These are phyloP conservation scores for Xylaria sp. DNA, from an alignment of 2,329 filamentous ascomycete species.

Conservation along the genomic window DNA sequence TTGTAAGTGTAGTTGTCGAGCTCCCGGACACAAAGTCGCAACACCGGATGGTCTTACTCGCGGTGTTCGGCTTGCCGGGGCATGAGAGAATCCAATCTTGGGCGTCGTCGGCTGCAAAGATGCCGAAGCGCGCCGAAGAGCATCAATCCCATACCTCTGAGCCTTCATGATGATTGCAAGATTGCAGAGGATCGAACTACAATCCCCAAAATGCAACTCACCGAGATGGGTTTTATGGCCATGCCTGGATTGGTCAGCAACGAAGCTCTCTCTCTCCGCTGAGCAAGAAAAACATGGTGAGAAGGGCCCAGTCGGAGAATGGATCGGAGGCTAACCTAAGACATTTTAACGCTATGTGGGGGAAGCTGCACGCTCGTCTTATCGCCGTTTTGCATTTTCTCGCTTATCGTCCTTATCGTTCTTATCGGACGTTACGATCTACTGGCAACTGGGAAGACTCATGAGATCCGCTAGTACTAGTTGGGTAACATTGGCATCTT, in stretches of 20 bases:
- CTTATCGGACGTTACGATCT: conserved; percentile 16
- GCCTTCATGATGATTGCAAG: conserved; percentile 42
- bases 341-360: conserved; percentile 1
- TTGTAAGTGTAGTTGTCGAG: conserved; percentile 44
- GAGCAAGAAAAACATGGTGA: conserved; percentile 19
- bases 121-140: conserved; percentile 44
- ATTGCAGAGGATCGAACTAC: conserved; percentile 12
- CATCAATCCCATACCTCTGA: conserved; percentile 38
- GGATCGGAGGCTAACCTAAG: conserved; percentile 8
- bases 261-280: conserved; percentile 16
- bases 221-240: conserved; percentile 30
- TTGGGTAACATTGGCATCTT: background rate
- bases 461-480: conserved; percentile 1
- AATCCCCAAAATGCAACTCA: conserved; percentile 27
- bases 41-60: conserved; percentile 12
- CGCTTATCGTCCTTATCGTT: conserved; percentile 23
- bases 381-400: background rate
- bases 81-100: conserved; percentile 15
- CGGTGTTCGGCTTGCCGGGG: conserved; percentile 32
- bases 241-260: conserved; percentile 43
- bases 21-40: conserved; percentile 30
- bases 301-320: conserved; percentile 18
- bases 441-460: no score
- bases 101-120: conserved; percentile 34
- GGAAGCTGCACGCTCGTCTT: background rate